Conservation (phyloP, 208 protist genomes). For the Leishmania major region DNA sequence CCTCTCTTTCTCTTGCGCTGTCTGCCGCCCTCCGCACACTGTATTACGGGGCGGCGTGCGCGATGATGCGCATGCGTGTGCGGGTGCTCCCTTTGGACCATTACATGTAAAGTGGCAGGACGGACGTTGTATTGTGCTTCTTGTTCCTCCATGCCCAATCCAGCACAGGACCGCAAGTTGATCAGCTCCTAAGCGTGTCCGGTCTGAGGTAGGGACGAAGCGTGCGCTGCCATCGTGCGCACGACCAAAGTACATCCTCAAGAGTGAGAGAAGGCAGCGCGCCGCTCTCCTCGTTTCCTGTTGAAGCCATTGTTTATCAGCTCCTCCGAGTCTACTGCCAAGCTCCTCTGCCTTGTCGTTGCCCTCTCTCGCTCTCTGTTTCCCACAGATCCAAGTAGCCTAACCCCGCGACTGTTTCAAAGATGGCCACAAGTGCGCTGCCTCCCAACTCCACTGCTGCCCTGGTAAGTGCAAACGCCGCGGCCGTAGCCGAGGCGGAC, state of each 20-base stretch:
- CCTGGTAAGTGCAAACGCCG: background rate
- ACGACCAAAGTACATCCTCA: background rate
- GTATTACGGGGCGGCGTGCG: background rate
- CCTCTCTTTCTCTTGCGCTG: background rate
- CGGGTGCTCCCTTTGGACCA: background rate
- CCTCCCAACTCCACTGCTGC: background rate
- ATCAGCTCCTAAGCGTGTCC: background rate
- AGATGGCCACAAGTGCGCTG: background rate
- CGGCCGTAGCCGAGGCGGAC: conserved; percentile 16
- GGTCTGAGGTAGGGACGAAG: background rate
- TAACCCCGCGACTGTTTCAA: background rate
- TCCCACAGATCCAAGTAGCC: background rate
- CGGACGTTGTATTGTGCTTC: background rate
- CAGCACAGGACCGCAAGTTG: background rate
- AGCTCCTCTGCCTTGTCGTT: background rate
- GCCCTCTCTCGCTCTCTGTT: background rate
- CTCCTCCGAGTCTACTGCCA: background rate
- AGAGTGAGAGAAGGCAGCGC: background rate
- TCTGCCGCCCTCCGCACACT: background rate
- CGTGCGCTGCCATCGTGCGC: background rate
- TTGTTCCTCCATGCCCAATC: background rate
- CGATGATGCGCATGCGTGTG: background rate
- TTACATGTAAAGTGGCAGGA: background rate
- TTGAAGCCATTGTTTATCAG: background rate
- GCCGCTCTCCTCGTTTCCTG: background rate